These are phyloP conservation scores for Nemania abortiva DNA, from an alignment of 2,329 filamentous ascomycete species.

Conservation along the genomic window DNA sequence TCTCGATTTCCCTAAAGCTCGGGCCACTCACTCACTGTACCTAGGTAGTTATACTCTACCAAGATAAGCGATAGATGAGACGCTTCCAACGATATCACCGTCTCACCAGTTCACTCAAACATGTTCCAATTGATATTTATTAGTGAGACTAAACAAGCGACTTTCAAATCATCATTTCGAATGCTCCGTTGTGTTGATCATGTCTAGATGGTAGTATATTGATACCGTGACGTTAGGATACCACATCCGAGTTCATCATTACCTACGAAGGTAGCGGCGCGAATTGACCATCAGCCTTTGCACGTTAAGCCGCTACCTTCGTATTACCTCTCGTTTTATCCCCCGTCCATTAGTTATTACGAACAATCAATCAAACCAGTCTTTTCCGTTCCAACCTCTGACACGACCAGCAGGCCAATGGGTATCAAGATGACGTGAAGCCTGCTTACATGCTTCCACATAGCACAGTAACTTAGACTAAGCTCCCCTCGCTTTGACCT, in stretches of 20 bases:
- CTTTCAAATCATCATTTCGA: too few relatives aligned
- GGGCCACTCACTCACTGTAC: neutral
- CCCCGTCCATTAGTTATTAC: slow-evolving; percentile 13
- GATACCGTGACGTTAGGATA: neutral
- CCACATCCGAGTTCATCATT: neutral
- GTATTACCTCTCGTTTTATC: neutral
- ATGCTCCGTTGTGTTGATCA: too few relatives aligned
- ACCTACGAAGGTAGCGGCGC: too few relatives aligned
- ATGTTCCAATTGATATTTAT: too few relatives aligned
- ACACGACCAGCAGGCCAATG: slow-evolving; percentile 12
- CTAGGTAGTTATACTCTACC: neutral
- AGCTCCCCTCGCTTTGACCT: slow-evolving; percentile 55
- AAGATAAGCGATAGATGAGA: neutral
- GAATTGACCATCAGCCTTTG: too few relatives aligned
- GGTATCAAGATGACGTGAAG: slow-evolving; percentile 27
- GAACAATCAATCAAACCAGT: neutral
- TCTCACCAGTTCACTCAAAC: neutral
- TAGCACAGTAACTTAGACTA: slow-evolving; percentile 9
- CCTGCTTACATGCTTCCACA: slow-evolving; percentile 3
- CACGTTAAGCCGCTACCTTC: too few relatives aligned
- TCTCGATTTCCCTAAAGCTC: neutral
- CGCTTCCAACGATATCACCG: too few relatives aligned
- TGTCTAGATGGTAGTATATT: too few relatives aligned
- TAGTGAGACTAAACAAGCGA: neutral
- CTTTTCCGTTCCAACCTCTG: slow-evolving; percentile 2